Evolutionary conservation across 768 basidiomycete species (phyloP).

Genomic region (Hydnomerulius pinastri): DNA sequence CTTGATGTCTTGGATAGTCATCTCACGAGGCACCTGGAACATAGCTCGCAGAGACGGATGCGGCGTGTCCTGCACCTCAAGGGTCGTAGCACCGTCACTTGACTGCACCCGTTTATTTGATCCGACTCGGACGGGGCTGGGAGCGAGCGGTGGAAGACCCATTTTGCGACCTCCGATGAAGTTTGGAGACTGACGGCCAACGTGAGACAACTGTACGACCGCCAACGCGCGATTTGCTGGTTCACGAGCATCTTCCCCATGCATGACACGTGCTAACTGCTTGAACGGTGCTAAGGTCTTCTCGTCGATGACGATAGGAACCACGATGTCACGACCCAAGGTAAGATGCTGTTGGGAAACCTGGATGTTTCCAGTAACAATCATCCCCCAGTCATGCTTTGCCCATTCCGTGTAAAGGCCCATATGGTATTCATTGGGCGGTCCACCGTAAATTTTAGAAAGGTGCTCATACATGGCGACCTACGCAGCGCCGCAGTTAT

Average conservation of each 20-base stretch:
- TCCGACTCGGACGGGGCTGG: constrained; percentile 62
- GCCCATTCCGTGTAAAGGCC: constrained; percentile 77
- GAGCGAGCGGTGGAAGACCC: constrained; percentile 65
- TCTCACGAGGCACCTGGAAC: constrained; percentile 65
- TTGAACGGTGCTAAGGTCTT: constrained; percentile 52
- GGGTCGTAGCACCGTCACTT: constrained; percentile 3
- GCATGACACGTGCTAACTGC: constrained; percentile 52
- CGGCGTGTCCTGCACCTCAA: constrained; percentile 8
- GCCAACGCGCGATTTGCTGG: constrained; percentile 40
- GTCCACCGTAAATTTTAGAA: constrained; percentile 61
- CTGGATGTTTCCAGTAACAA: constrained; percentile 85
- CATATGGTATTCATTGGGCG: constrained; percentile 66
- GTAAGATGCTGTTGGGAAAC: constrained; percentile 62
- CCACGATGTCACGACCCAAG: constrained; percentile 70
- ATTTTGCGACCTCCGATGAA: constrained; percentile 67
- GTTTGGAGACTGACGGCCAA: constrained; percentile 80
- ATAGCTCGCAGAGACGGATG: constrained; percentile 39
- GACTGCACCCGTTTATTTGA: constrained; percentile 16
- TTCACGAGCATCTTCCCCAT: constrained; percentile 27
- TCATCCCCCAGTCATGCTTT: constrained; percentile 79
- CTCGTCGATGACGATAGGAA: constrained; percentile 48
- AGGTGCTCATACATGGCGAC: constrained; percentile 92
- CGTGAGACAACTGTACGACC: constrained; percentile 83
- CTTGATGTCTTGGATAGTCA: constrained; percentile 63
- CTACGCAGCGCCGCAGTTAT: constrained; percentile 39